These are phyloP conservation scores for Ephemerocybe angulata DNA, from an alignment of 768 basidiomycete species.

Conservation along the genomic window DNA sequence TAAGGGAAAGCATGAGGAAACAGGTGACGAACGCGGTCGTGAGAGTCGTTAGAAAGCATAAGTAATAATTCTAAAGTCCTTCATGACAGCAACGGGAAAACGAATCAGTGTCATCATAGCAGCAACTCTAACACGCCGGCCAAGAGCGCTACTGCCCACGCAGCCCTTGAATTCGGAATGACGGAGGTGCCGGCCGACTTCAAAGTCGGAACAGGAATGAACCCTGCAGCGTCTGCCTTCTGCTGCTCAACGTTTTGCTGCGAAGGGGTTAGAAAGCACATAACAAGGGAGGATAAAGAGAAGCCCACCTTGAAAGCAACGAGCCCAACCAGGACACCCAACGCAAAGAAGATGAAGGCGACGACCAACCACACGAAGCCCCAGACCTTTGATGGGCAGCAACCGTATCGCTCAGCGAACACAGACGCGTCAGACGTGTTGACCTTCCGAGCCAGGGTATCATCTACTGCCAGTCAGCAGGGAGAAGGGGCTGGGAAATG, in stretches of 20 bases:
- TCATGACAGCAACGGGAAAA: too few relatives aligned
- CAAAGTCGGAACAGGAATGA: conserved; percentile 41
- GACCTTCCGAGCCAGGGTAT: conserved; percentile 79
- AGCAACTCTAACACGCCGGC: not conserved
- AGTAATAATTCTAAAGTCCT: too few relatives aligned
- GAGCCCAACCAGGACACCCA: conserved; percentile 73
- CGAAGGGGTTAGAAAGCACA: not conserved
- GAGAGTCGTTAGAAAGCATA: too few relatives aligned
- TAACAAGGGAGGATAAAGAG: not conserved
- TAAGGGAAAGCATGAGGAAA: too few relatives aligned
- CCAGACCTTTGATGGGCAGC: conserved; percentile 86
- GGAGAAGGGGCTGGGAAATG: not conserved
- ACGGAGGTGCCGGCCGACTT: not conserved
- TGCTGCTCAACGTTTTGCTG: conserved; percentile 64
- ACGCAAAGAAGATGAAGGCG: conserved; percentile 69
- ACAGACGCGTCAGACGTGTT: conserved; percentile 86
- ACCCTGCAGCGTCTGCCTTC: conserved; percentile 44
- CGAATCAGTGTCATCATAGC: not conserved
- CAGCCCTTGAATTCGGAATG: not conserved
- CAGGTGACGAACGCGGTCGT: too few relatives aligned
- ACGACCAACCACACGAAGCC: conserved; percentile 84
- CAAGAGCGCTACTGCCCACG: not conserved
- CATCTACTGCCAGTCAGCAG: conserved; percentile 44
- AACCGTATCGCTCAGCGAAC: conserved; percentile 82
- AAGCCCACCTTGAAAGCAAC: conserved; percentile 74